Evolutionary conservation across 2,329 filamentous ascomycete genomes (phyloP).

Genomic region (Ophioceras dolichostomum): DNA sequence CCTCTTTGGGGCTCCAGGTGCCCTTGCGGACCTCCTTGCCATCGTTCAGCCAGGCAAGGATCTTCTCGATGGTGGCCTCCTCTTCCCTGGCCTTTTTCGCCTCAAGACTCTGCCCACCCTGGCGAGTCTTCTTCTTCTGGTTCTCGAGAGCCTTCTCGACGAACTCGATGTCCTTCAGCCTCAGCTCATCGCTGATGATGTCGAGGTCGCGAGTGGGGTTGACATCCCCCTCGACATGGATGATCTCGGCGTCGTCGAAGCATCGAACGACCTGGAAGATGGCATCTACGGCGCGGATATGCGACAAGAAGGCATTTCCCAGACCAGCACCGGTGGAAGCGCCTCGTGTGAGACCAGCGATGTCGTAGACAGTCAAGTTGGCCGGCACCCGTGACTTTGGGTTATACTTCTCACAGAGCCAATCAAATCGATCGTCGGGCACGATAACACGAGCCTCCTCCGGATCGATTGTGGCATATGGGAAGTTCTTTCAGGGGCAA

Average conservation of each 20-base stretch:
- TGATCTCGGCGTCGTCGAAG: conserved; percentile 99
- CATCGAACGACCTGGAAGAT: conserved; percentile 95
- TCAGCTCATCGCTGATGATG: conserved; percentile 93
- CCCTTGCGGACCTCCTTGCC: conserved; percentile 92
- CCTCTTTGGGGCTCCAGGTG: conserved; percentile 87
- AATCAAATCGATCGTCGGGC: conserved; percentile 91
- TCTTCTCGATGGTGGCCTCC: conserved; percentile 83
- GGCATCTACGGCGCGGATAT: conserved; percentile 95
- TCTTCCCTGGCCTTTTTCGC: conserved; percentile 97
- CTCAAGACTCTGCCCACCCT: conserved; percentile 90
- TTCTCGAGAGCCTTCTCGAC: conserved; percentile 88
- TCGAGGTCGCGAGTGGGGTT: conserved; percentile 87
- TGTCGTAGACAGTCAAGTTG: conserved; percentile 97
- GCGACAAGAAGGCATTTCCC: conserved; percentile 94
- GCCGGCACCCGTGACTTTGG: conserved; percentile 95
- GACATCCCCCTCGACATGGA: conserved; percentile 98
- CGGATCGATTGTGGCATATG: conserved; percentile 96
- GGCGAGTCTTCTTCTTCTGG: conserved; percentile 85
- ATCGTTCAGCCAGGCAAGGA: conserved; percentile 68
- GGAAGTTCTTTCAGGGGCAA: conserved; percentile 64
- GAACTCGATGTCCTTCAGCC: conserved; percentile 98
- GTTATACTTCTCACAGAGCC: conserved; percentile 92
- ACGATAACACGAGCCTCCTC: conserved; percentile 97
- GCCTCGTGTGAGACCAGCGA: conserved; percentile 89
- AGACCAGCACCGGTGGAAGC: conserved; percentile 96